phyloP scores from a whole-genome alignment of 305 asterid genomes.

The Solanum hybrid region DNA sequence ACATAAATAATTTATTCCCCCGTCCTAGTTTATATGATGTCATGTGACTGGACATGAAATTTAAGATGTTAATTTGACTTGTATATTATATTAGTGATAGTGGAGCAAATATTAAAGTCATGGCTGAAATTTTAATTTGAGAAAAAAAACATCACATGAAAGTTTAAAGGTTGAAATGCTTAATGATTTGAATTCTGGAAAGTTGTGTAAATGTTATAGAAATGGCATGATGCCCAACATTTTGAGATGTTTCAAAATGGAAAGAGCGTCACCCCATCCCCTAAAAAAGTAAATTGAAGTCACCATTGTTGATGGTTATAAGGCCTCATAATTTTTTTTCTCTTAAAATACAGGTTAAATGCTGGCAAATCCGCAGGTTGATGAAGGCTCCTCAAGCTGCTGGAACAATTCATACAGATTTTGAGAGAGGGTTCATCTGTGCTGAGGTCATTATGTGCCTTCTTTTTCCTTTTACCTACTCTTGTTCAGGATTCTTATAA shows the following conservation, averaged over 20 bases:
- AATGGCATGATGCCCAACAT: neutral
- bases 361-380: conserved; percentile 96
- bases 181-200: neutral
- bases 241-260: neutral
- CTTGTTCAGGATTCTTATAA: neutral
- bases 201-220: neutral
- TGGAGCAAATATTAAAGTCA: neutral
- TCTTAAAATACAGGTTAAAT: conserved; percentile 59
- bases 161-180: neutral
- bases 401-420: conserved; percentile 94
- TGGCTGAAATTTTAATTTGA: neutral
- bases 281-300: neutral
- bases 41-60: neutral
- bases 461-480: neutral
- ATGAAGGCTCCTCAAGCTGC: conserved; percentile 99
- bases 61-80: neutral
- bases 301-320: neutral
- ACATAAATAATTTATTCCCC: neutral
- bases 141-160: neutral
- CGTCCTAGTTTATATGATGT: neutral
- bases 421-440: conserved; percentile 92
- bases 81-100: neutral
- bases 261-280: neutral
- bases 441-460: conserved; percentile 62
- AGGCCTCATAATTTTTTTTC: neutral